Conservation (phyloP, 139 green algal species). For the Tetradesmus lagerheimii region DNA sequence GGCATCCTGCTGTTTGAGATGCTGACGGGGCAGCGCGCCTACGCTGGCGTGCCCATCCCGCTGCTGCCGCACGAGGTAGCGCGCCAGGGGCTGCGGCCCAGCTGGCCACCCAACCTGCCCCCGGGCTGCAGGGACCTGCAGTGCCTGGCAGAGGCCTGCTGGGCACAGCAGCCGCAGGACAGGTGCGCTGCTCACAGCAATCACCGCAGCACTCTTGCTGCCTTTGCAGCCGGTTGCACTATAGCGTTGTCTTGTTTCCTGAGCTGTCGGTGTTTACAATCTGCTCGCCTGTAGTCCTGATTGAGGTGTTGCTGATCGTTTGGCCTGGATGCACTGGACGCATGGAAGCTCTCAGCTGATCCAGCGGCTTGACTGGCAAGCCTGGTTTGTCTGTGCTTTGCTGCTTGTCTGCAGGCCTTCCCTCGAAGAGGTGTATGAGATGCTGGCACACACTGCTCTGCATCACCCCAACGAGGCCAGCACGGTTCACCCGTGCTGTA, state of each 20-base stretch:
- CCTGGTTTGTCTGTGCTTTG: too few species aligned
- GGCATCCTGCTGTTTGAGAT: conserved; percentile 47
- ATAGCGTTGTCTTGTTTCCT: not conserved
- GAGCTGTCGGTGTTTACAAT: not conserved
- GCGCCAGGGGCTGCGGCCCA: conserved; percentile 33
- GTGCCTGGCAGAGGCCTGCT: conserved; percentile 36
- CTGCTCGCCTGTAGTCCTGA: not conserved
- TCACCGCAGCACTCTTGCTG: not conserved
- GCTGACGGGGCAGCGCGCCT: conserved; percentile 28
- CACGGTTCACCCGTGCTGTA: too few species aligned
- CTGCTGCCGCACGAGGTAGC: conserved; percentile 49
- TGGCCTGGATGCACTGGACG: not conserved
- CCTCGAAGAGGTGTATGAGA: too few species aligned
- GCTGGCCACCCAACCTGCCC: conserved; percentile 4
- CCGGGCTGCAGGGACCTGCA: not conserved
- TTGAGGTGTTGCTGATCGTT: not conserved
- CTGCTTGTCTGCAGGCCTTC: too few species aligned
- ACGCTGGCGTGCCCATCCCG: conserved; percentile 35
- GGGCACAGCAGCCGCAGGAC: conserved; percentile 30
- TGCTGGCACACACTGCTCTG: too few species aligned
- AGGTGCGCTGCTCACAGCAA: conserved; percentile 2
- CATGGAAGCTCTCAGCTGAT: not conserved
- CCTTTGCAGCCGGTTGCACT: not conserved
- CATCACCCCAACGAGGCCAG: too few species aligned
- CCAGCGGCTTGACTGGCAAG: too few species aligned